These are phyloP conservation scores for Neurospora sp. DNA, from an alignment of 495 filamentous ascomycete genomes.

Conservation along the genomic window DNA sequence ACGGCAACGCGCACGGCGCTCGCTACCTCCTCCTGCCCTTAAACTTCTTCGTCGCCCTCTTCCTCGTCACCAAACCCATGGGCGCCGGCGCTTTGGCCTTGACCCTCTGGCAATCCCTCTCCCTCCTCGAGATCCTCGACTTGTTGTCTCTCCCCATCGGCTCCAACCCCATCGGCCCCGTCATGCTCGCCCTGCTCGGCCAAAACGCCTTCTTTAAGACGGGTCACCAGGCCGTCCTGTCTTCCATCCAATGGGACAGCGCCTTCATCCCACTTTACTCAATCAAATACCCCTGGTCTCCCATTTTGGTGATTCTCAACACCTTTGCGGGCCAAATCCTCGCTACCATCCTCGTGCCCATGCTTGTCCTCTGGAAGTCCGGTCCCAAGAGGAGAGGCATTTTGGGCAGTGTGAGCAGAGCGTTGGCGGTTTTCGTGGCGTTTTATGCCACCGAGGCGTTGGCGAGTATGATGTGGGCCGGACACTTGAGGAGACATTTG, in stretches of 20 bases:
- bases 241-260: conserved; percentile 91
- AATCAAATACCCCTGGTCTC: conserved; percentile 82
- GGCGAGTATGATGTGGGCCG: conserved; percentile 81
- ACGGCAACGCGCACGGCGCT: conserved; percentile 84
- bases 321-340: conserved; percentile 84
- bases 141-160: conserved; percentile 48
- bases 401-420: conserved; percentile 58
- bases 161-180: conserved; percentile 65
- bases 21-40: conserved; percentile 78
- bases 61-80: conserved; percentile 90
- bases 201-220: conserved; percentile 96
- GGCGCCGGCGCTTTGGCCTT: conserved; percentile 74
- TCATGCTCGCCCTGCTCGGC: conserved; percentile 75
- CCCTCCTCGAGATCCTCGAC: conserved; percentile 80
- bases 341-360: conserved; percentile 64
- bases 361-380: conserved; percentile 78
- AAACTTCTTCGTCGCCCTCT: conserved; percentile 63
- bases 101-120: conserved; percentile 74
- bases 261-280: conserved; percentile 83
- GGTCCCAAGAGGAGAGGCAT: conserved; percentile 48
- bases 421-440: conserved; percentile 60
- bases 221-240: conserved; percentile 84
- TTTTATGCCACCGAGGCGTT: conserved; percentile 74
- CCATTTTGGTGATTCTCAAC: conserved; percentile 72
- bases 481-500: conserved; percentile 74